Base-by-base conservation (phyloP, 2,329 filamentous ascomycete species). In the Grosmannia huntii region DNA sequence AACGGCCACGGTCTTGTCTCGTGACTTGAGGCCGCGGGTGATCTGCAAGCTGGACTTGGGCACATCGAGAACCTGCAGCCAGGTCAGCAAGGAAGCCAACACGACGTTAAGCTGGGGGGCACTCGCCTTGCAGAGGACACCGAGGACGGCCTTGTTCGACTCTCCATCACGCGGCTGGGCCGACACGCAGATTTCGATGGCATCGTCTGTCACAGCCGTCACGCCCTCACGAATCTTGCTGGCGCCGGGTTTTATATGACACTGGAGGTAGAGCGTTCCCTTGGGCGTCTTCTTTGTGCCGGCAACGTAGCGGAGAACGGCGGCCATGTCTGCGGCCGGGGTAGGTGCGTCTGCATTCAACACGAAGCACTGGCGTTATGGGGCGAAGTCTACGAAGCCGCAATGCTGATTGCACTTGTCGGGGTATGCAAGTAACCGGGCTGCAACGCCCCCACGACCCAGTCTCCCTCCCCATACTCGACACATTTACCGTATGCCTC, bases 221-320 rank as follows among this genome's bases (percentile, higher is more conserved):
- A 89, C 74, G 16, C 85, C 85, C 64, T 87, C 79, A 38, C 84
- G 78, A 27, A 74, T 74, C 31, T 79, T 81, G 66, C 75, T 82
- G 14, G 81, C 79, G 4, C 84, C 83, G 0, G 86, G 83, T 61
- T 86, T 87, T 59, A 89, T 80, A 63, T 80, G 82, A 67, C 86
- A 87, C 28, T 79, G 75, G 36, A 89, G 71, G 57, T 84, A 79
- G 21, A 89, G 68, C 2, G 70, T 74, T 27, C 71, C 73, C 4
- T 70, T 60, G 31, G 71, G 65, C 0, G 75, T 72, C 59, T 77
- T 80, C 55, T 74, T 76, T 54, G 75, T 69, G 4, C 73, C 72
- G 4, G 75, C 71, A 52, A 81, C 72, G 63, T 77, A 80, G 53
- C 73, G 72, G 55, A 79, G 71, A 36, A 59, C 62, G 25, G 59